Conservation (phyloP, 495 filamentous ascomycete species). For the Pyrenula massariospora region DNA sequence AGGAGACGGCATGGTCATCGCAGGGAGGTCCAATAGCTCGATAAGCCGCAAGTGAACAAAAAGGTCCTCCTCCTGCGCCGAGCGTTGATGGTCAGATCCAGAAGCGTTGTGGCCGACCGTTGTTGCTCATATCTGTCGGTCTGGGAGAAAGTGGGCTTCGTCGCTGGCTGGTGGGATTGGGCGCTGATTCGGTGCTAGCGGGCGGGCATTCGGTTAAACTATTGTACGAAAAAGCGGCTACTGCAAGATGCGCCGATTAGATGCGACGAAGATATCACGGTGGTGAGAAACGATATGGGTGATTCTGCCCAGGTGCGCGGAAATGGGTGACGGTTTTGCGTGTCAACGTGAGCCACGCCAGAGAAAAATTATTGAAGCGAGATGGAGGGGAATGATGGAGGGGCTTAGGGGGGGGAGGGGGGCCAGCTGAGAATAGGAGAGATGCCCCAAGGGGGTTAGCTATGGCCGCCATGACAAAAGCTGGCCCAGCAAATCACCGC, state of each 20-base stretch:
- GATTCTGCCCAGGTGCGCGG: neutral
- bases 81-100: slow-evolving; percentile 21
- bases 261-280: neutral
- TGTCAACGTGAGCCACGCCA: neutral
- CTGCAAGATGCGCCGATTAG: neutral
- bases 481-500: neutral
- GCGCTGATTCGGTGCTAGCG: neutral
- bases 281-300: neutral
- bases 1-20: slow-evolving; percentile 11
- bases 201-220: neutral
- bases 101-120: slow-evolving; percentile 21
- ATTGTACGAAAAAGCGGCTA: neutral
- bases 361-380: neutral
- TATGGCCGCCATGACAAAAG: neutral
- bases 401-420: neutral
- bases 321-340: neutral
- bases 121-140: neutral
- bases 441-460: neutral
- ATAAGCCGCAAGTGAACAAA: neutral
- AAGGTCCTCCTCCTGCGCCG: slow-evolving; percentile 28
- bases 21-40: neutral
- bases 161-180: neutral
- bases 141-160: too few relatives aligned
- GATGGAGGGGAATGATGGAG: slow-evolving; percentile 2
- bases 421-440: neutral